phyloP scores from a whole-genome alignment of 352 stramenopile genomes.

The Phytopythium kandeliae region DNA sequence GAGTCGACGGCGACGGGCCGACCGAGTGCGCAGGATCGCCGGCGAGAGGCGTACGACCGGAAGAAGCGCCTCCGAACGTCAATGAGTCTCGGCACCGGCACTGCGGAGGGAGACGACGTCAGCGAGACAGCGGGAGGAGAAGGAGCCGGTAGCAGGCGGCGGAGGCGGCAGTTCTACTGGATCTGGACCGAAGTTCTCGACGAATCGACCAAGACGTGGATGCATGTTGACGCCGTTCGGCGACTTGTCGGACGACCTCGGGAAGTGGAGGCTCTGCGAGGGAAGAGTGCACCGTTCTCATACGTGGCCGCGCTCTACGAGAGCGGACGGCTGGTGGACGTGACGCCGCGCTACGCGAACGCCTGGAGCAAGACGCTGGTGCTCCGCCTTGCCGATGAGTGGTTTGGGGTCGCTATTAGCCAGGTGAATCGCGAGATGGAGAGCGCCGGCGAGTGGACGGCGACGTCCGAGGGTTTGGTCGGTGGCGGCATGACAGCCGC shows the following conservation, averaged over 20 bases:
- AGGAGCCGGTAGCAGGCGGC: background rate
- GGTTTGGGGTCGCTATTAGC: slow-evolving; percentile 33
- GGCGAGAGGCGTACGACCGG: slow-evolving; percentile 6
- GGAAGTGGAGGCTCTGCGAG: slow-evolving; percentile 42
- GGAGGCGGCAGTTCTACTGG: slow-evolving; percentile 26
- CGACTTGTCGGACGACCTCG: slow-evolving; percentile 40
- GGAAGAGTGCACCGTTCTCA: slow-evolving; percentile 39
- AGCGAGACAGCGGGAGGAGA: background rate
- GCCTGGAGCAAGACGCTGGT: slow-evolving; percentile 60
- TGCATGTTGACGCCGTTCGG: slow-evolving; percentile 48
- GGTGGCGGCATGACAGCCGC: slow-evolving; percentile 4
- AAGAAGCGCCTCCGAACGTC: slow-evolving; percentile 10
- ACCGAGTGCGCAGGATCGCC: background rate
- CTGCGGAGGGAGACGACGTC: background rate
- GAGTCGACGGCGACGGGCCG: slow-evolving; percentile 3
- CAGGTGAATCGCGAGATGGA: slow-evolving; percentile 23
- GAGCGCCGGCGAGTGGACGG: background rate
- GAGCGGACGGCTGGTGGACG: slow-evolving; percentile 44
- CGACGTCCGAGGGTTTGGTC: slow-evolving; percentile 3
- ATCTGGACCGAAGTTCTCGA: slow-evolving; percentile 71
- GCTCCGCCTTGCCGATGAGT: slow-evolving; percentile 50
- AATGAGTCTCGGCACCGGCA: slow-evolving; percentile 5
- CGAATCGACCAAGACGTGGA: slow-evolving; percentile 37
- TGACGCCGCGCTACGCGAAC: slow-evolving; percentile 50
- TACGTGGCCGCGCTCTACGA: slow-evolving; percentile 63